Evolutionary conservation across 2,329 filamentous ascomycete species (phyloP), one percentile per base, ranked within the genome.

Genomic region (Diaporthe humulicola): DNA sequence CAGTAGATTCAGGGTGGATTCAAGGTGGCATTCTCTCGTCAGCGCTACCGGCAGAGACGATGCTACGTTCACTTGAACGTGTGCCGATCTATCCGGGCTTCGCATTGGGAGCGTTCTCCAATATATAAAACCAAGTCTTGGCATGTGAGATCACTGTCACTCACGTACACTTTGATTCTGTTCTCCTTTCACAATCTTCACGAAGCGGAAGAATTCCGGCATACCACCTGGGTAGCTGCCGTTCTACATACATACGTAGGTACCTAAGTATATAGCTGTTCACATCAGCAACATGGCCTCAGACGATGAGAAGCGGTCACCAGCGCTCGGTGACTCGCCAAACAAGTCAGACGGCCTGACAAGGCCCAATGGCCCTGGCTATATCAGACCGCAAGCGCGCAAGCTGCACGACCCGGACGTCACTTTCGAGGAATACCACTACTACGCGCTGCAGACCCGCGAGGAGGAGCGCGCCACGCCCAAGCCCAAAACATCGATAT

Each of bases 371-470:
- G 67, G 38, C 22, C 22, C 50, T 30, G 61, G 50, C 19, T 73
- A 73, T 40, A 74, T 75, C 64, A 57, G 30, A 64, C 74, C 77
- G 10, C 77, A 77, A 61, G 52, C 73, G 22, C 74, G 77, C 42
- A 73, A 61, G 38, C 77, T 67, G 74, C 81, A 78, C 79, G 82
- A 84, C 64, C 69, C 78, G 4, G 78, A 56, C 66, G 76, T 84
- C 52, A 73, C 78, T 1, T 84, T 84, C 72, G 82, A 84, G 73
- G 82, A 84, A 75, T 84, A 83, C 70, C 73, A 80, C 57, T 81
- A 83, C 77, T 83, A 82, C 69, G 82, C 81, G 2, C 70, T 79
- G 28, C 78, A 79, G 42, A 83, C 82, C 28, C 80, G 83, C 22
- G 78, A 78, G 22, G 81, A 83, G 52, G 82, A 84, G 75, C 79